Base-by-base conservation (phyloP, 148 eudicot species). In the Nepenthes mirabilis region DNA sequence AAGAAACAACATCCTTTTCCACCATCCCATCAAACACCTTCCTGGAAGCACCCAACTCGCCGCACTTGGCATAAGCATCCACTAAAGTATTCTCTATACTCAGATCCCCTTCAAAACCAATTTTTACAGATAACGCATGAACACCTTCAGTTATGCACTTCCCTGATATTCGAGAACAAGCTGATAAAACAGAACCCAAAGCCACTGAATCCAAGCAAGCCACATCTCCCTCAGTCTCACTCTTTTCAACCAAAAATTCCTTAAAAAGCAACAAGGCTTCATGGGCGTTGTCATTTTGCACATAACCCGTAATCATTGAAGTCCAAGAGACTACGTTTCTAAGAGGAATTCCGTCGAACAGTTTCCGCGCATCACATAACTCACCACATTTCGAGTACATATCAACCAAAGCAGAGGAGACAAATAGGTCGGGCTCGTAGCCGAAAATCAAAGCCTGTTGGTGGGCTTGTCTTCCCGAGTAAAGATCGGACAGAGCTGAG, bases 281-380 rank as follows among this genome's bases (percentile, higher is more conserved):
- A 65, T 7, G 58, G 5, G 82, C 50, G 10, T 58, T 62, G 35
- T 64, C 79, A 68, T 86, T 83, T 37, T 74, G 75, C 5, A 83
- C 84, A 69, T 71, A 86, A 11, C 94, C 94, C 32, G 68, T 80
- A 57, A 86, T 75, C 88, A 86, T 78, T 1, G 84, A 72, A 34
- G 86, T 81, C 94, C 88, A 80, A 33, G 86, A 83, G 62, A 86
- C 94, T 32, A 83, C 77, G 68, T 86, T 83, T 77, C 77, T 74
- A 37, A 47, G 48, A 14, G 83, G 84, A 64, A 77, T 74, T 78
- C 76, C 80, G 14, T 76, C 84, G 43, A 86, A 86, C 80, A 83
- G 32, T 35, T 74, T 65, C 11, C 78, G 71, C 47, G 94, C 86
- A 65, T 83, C 94, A 58, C 68, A 48, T 68, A 83, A 61, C 1